Evolutionary conservation across 2,329 filamentous ascomycete species (phyloP).

Genomic region (Exophiala dermatitidis): DNA sequence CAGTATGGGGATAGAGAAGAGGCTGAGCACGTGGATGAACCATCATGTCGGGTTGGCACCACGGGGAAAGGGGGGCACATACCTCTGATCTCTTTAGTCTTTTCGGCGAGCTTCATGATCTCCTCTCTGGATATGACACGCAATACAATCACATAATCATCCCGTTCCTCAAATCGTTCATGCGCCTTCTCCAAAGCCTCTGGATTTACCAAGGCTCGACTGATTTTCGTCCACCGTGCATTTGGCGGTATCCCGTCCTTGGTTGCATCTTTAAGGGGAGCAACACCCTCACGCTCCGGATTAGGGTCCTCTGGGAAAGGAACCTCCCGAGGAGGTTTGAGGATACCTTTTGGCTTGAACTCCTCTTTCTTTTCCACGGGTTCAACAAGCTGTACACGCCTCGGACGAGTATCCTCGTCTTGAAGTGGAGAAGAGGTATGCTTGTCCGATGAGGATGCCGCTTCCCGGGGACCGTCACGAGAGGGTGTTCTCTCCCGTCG

Average conservation of each 20-base stretch:
- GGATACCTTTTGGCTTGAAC: constrained; percentile 66
- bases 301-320: constrained; percentile 83
- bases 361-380: constrained; percentile 62
- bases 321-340: constrained; percentile 65
- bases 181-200: constrained; percentile 79
- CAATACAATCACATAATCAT: constrained; percentile 88
- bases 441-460: constrained; percentile 6
- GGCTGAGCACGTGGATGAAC: neutral
- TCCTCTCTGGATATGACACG: constrained; percentile 81
- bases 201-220: constrained; percentile 78
- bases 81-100: constrained; percentile 77
- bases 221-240: constrained; percentile 84
- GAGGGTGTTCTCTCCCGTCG: constrained; percentile 15
- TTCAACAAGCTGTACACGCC: constrained; percentile 51
- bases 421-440: constrained; percentile 23
- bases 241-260: constrained; percentile 63
- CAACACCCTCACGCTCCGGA: constrained; percentile 79
- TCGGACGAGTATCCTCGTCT: constrained; percentile 23
- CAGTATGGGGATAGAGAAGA: neutral
- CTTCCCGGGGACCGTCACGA: constrained; percentile 13
- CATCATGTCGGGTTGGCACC: neutral
- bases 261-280: constrained; percentile 82
- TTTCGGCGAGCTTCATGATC: constrained; percentile 77
- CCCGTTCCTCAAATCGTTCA: constrained; percentile 84
- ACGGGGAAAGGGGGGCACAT: constrained; percentile 28